Evolutionary conservation across 192 early-diverging fungal species (phyloP).

Genomic region (Coemansia sp.): DNA sequence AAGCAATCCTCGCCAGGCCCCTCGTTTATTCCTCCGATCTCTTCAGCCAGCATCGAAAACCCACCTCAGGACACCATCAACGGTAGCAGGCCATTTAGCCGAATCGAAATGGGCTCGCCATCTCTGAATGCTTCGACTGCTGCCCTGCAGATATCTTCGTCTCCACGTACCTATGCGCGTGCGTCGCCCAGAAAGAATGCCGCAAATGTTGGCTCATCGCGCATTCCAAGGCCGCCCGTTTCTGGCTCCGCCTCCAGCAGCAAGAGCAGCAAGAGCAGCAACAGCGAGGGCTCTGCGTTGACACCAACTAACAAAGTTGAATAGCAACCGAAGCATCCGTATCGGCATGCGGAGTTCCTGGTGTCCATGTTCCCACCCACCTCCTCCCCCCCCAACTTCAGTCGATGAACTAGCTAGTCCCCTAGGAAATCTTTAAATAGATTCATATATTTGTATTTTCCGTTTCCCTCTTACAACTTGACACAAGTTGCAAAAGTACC

Average conservation of each 20-base stretch:
- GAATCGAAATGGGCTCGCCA: neutral
- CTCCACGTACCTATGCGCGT: neutral
- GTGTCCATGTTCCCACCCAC: no score
- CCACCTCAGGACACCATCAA: neutral
- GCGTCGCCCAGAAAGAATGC: neutral
- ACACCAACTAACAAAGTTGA: constrained; percentile 5
- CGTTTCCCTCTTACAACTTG: neutral
- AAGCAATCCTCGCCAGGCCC: neutral
- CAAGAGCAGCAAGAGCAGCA: constrained; percentile 3
- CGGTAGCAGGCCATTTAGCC: neutral
- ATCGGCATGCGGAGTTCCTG: neutral
- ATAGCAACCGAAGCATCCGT: neutral
- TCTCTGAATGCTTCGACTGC: neutral
- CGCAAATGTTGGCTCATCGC: constrained; percentile 9
- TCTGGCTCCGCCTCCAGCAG: constrained; percentile 6
- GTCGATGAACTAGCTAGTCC: constrained; percentile 28
- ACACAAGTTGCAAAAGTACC: no score
- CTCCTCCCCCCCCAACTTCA: constrained; percentile 1
- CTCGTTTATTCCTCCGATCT: constrained; percentile 5
- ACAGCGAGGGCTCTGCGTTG: neutral
- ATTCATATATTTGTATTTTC: neutral
- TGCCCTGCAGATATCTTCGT: neutral
- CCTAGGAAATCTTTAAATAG: constrained; percentile 16
- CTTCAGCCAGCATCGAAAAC: neutral
- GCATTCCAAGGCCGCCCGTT: constrained; percentile 26